phyloP scores from a whole-genome alignment of 306 rosid species.

The Sicyos baderoa region DNA sequence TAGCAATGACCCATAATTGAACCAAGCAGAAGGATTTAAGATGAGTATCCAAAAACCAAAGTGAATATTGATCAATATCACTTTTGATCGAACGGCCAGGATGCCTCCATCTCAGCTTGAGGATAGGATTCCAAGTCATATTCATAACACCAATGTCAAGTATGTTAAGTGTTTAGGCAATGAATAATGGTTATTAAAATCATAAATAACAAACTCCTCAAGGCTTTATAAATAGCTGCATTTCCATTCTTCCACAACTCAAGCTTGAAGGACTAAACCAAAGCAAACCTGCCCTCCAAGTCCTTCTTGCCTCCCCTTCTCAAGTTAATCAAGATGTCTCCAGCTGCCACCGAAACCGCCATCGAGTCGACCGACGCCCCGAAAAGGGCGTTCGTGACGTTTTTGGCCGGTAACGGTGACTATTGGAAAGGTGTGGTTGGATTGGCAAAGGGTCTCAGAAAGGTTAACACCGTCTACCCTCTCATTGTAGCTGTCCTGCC shows the following conservation, averaged over 20 bases:
- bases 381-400: slow-evolving; percentile 40
- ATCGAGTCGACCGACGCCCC: not conserved
- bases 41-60: not conserved
- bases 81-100: slow-evolving; percentile 12
- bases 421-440: slow-evolving; percentile 51
- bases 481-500: slow-evolving; percentile 43
- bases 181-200: not conserved
- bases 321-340: not conserved
- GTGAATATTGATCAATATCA: slow-evolving; percentile 3
- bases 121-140: slow-evolving; percentile 14
- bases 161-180: not conserved
- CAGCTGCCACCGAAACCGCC: not conserved
- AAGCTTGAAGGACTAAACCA: slow-evolving; percentile 15
- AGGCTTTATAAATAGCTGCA: slow-evolving; percentile 6
- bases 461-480: slow-evolving; percentile 31
- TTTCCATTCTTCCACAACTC: not conserved
- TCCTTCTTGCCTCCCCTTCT: slow-evolving; percentile 13
- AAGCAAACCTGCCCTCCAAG: not conserved
- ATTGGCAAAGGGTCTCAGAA: slow-evolving; percentile 44
- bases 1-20: slow-evolving; percentile 3
- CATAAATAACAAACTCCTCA: not conserved
- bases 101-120: slow-evolving; percentile 1
- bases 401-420: slow-evolving; percentile 49
- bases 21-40: not conserved
- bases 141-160: not conserved